Evolutionary conservation across 2,329 filamentous ascomycete species (phyloP), one percentile per base, ranked within the genome.

Genomic region (Penicillium sp.): DNA sequence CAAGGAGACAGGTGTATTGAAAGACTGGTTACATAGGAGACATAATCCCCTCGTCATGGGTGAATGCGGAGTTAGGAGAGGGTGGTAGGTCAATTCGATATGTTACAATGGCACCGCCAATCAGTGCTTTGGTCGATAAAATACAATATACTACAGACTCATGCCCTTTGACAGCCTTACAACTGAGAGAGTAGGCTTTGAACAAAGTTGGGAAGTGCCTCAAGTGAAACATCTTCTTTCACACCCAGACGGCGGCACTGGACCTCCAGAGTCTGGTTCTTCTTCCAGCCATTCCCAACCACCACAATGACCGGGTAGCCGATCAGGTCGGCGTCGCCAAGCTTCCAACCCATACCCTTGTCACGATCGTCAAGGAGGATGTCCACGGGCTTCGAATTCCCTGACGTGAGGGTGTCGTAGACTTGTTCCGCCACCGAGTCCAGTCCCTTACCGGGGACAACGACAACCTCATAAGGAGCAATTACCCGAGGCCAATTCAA

Each of bases 401-500:
- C 49, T 17, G 69, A 64, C 5, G 71, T 72, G 14, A 96, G 73
- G 5, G 65, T 63, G 70, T 94, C 90, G 63, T 91, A 91, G 4
- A 96, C 79, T 5, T 79, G 71, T 31, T 82, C 76, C 0, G 82
- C 85, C 20, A 74, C 85, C 82, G 14, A 78, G 69, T 61, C 81
- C 76, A 53, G 79, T 63, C 10, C 78, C 76, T 61, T 81, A 74
- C 20, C 80, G 74, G 35, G 85, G 76, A 96, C 78, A 1, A 97
- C 78, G 11, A 89, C 81, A 0, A 87, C 87, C 67, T 94, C 89
- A 69, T 90, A 98, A 0, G 95, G 95, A 2, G 95, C 91, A 64
- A 98, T 92, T 10, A 81, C 87, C 5, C 88, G 82, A 0, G 95
- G 95, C 95, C 95, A 99, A 68, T 91, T 92, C 7, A 98, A 82